Conservation (phyloP, 2,329 filamentous ascomycete genomes). For the Xylariales sp. region DNA sequence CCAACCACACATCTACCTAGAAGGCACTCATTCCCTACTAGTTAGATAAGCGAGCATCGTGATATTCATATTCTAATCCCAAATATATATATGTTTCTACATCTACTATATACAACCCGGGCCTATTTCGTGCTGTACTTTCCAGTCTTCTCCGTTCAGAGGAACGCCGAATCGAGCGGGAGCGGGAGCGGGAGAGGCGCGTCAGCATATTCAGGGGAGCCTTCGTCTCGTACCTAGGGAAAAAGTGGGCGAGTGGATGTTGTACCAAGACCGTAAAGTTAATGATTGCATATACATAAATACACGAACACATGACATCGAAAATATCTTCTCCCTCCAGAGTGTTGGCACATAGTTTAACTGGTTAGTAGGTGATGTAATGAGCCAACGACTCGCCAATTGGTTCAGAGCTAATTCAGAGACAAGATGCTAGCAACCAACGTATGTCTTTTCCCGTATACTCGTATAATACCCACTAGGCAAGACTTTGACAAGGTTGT, state of each 20-base stretch:
- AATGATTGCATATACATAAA: background rate
- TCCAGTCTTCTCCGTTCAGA: background rate
- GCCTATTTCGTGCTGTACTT: background rate
- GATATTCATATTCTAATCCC: slow-evolving; percentile 11
- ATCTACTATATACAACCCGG: slow-evolving; percentile 12
- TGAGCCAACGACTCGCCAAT: no score
- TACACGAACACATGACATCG: background rate
- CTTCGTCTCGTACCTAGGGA: background rate
- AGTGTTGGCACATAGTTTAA: background rate
- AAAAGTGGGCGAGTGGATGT: background rate
- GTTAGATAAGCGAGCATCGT: slow-evolving; percentile 13
- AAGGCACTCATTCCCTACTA: background rate
- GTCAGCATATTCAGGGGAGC: background rate
- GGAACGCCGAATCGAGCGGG: background rate
- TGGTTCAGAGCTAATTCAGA: no score
- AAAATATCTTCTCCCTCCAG: background rate
- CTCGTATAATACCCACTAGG: no score
- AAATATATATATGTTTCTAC: background rate
- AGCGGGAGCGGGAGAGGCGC: background rate
- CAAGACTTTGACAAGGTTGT: background rate
- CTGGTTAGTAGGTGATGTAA: background rate
- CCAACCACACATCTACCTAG: slow-evolving; percentile 1
- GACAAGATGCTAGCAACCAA: no score
- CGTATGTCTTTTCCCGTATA: background rate
- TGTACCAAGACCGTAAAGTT: background rate